Percentiles rank a stretch among this genome's conserved stretches.
Conservation (phyloP, 2,329 filamentous ascomycete genomes). For the Ophiosphaerella herpotricha region DNA sequence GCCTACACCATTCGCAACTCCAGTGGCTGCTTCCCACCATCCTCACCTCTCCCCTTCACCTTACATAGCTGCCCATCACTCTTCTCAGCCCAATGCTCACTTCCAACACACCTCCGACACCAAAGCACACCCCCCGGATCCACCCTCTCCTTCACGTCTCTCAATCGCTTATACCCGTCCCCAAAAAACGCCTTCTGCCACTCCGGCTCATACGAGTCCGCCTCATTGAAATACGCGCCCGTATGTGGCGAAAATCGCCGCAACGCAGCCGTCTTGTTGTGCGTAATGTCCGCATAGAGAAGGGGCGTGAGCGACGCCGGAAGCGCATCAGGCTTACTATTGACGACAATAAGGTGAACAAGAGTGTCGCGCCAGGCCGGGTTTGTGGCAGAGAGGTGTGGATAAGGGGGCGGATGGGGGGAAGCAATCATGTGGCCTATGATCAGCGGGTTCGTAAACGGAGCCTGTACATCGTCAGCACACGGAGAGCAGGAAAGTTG, state of each 20-base stretch:
- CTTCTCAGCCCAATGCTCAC: constrained; percentile 20
- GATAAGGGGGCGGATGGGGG: constrained; percentile 19
- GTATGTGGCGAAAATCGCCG: constrained; percentile 22
- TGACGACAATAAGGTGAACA: constrained; percentile 21
- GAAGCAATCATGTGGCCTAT: constrained; percentile 31
- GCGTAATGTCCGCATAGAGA: constrained; percentile 24
- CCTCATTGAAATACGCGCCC: constrained; percentile 38
- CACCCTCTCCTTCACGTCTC: constrained; percentile 22
- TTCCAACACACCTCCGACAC: constrained; percentile 33
- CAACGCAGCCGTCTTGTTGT: constrained; percentile 20
- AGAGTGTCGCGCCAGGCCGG: constrained; percentile 34
- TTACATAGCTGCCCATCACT: background rate
- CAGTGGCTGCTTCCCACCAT: too few relatives aligned
- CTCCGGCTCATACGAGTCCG: constrained; percentile 26
- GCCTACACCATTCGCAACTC: background rate
- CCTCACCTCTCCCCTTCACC: background rate
- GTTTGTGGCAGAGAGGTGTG: constrained; percentile 18
- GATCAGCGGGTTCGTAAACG: constrained; percentile 19
- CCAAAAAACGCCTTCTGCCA: constrained; percentile 35
- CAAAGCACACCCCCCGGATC: constrained; percentile 30
- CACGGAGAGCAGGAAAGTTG: too few relatives aligned
- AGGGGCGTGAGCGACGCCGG: constrained; percentile 8
- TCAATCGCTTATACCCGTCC: constrained; percentile 19
- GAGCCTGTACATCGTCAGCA: constrained; percentile 4
- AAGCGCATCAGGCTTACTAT: constrained; percentile 17